Evolutionary conservation across 108 stramenopile genomes (phyloP), one percentile per base, ranked within the genome.

Genomic region (Pseudonitzschia multiseries): DNA sequence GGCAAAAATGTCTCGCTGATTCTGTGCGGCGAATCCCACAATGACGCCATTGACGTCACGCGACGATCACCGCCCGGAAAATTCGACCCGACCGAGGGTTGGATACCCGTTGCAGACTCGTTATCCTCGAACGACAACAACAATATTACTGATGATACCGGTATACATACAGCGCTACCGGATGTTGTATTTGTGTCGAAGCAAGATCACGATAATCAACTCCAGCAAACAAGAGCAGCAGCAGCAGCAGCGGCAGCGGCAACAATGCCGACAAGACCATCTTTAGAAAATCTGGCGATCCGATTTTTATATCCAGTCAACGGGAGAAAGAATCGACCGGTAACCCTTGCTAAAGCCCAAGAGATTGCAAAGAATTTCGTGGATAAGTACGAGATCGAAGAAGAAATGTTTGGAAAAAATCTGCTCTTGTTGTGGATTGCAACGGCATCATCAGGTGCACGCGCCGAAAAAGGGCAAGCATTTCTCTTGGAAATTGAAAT

Each of bases 261-360:
- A 17, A 17, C 54, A 1, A 51, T 4, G 33, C 9, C 51, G n/a
- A 75, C 31, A 36, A 56, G 51, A 60, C 48, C 51, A 52, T 51
- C 65, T 1, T 12, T 56, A 13, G 24, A 56, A 24, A 56, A 56
- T 20, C n/a, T 62, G 17, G 61, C 61, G 3, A 31, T 62, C n/a
- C 61, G 61, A 29, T 33, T 33, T 8, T 33, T 62, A 12, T 41
- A 33, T 40, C 61, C 61, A n/a, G 33, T 62, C 90, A 27, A 81
- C 84, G 0, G 87, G 81, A 22, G 85, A 56, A 33, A 29, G 32
- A 62, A 62, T n/a, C 26, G 29, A 62, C 33, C 61, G 2, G 41
- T 62, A 2, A 62, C 86, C 80, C 51, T 90, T 8, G 43, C 57
- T 61, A 75, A 69, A 51, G 87, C 87, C 15, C 59, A 84, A 29